Evolutionary conservation across 768 basidiomycete species (phyloP).

Genomic region (Solioccasus polychromus): DNA sequence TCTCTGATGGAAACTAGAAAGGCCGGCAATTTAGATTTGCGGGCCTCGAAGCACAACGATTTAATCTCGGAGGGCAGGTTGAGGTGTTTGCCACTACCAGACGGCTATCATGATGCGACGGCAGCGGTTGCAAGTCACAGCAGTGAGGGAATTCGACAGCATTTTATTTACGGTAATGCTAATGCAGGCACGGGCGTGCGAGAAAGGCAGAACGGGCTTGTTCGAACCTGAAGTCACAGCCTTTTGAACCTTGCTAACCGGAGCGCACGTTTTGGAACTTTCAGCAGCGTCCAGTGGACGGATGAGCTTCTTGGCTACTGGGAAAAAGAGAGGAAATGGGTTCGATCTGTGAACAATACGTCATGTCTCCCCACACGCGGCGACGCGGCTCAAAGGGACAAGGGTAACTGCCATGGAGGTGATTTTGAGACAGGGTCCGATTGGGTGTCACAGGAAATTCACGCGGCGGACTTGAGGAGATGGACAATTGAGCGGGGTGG

Average conservation of each 20-base stretch:
- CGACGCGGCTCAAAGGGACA: slow-evolving; percentile 11
- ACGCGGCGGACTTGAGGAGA: slow-evolving; percentile 18
- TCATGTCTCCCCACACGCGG: slow-evolving; percentile 25
- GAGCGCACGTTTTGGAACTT: slow-evolving; percentile 10
- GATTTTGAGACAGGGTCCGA: slow-evolving; percentile 17
- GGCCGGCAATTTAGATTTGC: slow-evolving; percentile 20
- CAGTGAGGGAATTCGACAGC: slow-evolving; percentile 14
- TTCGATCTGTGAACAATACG: slow-evolving; percentile 14
- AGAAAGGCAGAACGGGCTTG: slow-evolving; percentile 13
- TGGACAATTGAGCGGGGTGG: slow-evolving; percentile 10
- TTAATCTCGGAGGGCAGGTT: slow-evolving; percentile 17
- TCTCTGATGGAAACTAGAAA: slow-evolving; percentile 15
- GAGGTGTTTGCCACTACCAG: slow-evolving; percentile 5
- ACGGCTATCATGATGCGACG: slow-evolving; percentile 16
- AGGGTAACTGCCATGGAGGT: neutral
- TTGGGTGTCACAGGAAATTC: slow-evolving; percentile 9
- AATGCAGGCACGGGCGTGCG: slow-evolving; percentile 18
- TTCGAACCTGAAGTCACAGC: slow-evolving; percentile 9
- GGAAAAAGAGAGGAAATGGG: slow-evolving; percentile 6
- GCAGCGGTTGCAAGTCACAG: slow-evolving; percentile 12
- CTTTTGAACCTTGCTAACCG: slow-evolving; percentile 14
- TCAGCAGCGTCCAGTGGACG: neutral
- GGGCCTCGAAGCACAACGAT: slow-evolving; percentile 5
- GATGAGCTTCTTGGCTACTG: slow-evolving; percentile 7
- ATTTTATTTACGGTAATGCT: slow-evolving; percentile 16